phyloP scores from a whole-genome alignment of 1,284 basidiomycete genomes.

The Irpex sp. region DNA sequence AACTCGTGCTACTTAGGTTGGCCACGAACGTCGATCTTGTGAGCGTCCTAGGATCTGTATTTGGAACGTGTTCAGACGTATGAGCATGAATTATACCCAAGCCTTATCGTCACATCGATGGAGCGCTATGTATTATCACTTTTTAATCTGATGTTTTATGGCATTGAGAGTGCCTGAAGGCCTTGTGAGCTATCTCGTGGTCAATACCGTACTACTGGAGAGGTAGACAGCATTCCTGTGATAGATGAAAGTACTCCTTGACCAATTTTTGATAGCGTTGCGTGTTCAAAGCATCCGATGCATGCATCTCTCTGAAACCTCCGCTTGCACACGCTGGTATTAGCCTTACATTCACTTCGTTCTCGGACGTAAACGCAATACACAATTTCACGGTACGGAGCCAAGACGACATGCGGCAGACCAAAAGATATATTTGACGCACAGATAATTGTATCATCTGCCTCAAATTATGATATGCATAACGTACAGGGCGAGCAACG shows the following conservation, averaged over 20 bases:
- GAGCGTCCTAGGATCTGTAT: background rate
- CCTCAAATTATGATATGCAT: too few relatives aligned
- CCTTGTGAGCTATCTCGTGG: background rate
- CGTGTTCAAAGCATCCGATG: too few relatives aligned
- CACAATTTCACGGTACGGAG: too few relatives aligned
- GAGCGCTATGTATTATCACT: background rate
- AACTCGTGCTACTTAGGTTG: background rate
- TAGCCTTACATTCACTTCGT: too few relatives aligned
- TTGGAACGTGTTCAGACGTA: background rate
- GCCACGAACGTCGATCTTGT: background rate
- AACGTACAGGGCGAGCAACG: too few relatives aligned
- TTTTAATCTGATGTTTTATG: background rate
- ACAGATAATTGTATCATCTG: too few relatives aligned
- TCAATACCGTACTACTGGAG: background rate
- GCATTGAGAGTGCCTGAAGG: background rate
- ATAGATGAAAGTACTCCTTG: background rate
- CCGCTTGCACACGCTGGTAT: too few relatives aligned
- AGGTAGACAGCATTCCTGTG: background rate
- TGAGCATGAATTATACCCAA: background rate
- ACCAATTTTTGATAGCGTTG: too few relatives aligned
- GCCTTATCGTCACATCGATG: background rate
- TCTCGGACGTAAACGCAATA: too few relatives aligned
- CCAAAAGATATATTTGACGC: too few relatives aligned
- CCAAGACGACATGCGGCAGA: too few relatives aligned
- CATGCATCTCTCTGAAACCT: too few relatives aligned